These are phyloP conservation scores for Scheffersomyces cryptocercus DNA, from an alignment of 1,139 yeast species.

Conservation along the genomic window DNA sequence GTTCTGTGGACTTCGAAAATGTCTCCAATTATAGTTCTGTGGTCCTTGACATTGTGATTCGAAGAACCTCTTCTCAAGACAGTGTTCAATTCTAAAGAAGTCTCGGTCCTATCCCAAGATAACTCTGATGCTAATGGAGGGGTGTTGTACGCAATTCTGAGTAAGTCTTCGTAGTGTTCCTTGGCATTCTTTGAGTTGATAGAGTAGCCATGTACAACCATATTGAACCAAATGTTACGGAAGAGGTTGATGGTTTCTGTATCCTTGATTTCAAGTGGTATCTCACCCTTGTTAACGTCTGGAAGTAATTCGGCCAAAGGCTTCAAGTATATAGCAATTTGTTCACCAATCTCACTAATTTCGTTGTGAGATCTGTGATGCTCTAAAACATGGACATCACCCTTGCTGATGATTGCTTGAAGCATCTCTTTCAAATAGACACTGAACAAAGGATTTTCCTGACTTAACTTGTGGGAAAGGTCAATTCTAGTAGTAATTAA, in stretches of 20 bases:
- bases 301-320: conserved; percentile 83
- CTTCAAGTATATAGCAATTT: conserved; percentile 64
- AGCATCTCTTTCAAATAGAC: conserved; percentile 68
- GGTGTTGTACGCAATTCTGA: conserved; percentile 78
- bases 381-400: conserved; percentile 77
- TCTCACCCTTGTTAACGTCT: conserved; percentile 40
- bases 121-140: conserved; percentile 92
- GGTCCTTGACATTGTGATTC: conserved; percentile 76
- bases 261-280: conserved; percentile 40
- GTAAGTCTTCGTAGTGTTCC: conserved; percentile 49
- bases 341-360: conserved; percentile 74
- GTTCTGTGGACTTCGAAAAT: conserved; percentile 53
- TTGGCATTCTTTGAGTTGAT: conserved; percentile 57
- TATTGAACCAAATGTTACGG: conserved; percentile 91
- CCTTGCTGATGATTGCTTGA: conserved; percentile 68
- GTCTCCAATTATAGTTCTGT: conserved; percentile 58
- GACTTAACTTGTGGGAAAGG: conserved; percentile 51
- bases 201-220: conserved; percentile 88
- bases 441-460: conserved; percentile 49
- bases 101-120: conserved; percentile 85
- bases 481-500: conserved; percentile 51
- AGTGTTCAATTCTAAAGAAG: conserved; percentile 88
- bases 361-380: conserved; percentile 83
- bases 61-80: conserved; percentile 90
- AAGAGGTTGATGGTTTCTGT: conserved; percentile 57